Percentiles rank a stretch among this genome's conserved stretches.
Conservation (phyloP, 1,284 basidiomycete species). For the Schizophyllum amplum region DNA sequence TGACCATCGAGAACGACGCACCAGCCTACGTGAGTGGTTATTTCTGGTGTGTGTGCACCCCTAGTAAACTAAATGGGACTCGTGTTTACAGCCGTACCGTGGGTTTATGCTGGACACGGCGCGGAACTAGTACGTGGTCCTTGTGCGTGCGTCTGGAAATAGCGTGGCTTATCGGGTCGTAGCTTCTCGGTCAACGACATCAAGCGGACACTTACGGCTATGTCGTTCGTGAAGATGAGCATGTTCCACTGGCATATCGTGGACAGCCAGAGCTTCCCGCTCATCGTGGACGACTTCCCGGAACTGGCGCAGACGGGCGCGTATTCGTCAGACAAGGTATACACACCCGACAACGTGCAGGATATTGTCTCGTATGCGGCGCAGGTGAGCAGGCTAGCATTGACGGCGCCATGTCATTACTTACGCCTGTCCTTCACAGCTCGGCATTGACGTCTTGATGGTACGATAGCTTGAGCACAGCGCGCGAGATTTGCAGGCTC, state of each 20-base stretch:
- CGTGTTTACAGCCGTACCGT: conserved; percentile 51
- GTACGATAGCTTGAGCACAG: no score
- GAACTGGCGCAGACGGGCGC: conserved; percentile 64
- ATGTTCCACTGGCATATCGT: conserved; percentile 80
- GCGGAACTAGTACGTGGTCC: conserved; percentile 31
- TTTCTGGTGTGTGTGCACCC: background rate
- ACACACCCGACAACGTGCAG: conserved; percentile 52
- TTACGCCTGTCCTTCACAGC: conserved; percentile 26
- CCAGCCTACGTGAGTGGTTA: conserved; percentile 53
- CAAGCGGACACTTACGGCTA: conserved; percentile 70
- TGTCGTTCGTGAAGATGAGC: conserved; percentile 75
- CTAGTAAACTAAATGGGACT: conserved; percentile 2
- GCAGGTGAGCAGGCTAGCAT: conserved; percentile 37
- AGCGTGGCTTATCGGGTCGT: background rate
- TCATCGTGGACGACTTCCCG: conserved; percentile 53
- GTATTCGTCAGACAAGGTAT: conserved; percentile 51
- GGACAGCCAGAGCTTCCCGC: conserved; percentile 71
- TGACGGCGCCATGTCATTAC: conserved; percentile 1
- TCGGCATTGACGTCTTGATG: conserved; percentile 76
- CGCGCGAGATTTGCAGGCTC: no score
- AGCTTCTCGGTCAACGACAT: conserved; percentile 66
- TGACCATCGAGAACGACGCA: conserved; percentile 46
- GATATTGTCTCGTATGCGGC: conserved; percentile 68
- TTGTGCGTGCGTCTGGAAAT: background rate
- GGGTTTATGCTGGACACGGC: conserved; percentile 77